phyloP scores from a whole-genome alignment of 768 basidiomycete species.

The Tulasnella sp. region DNA sequence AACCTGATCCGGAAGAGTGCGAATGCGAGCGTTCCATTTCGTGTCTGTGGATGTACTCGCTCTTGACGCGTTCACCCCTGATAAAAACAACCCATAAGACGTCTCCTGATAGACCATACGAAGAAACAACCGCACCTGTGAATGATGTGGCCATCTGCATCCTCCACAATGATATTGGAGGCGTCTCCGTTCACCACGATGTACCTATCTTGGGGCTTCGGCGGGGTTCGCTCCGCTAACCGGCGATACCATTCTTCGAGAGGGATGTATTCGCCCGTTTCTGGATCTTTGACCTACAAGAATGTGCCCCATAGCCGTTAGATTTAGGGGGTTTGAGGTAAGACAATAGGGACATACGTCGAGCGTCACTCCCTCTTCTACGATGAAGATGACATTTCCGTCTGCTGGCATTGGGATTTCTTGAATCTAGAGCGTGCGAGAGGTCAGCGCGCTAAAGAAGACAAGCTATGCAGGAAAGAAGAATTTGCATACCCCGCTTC shows the following conservation, averaged over 20 bases:
- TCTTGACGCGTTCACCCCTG: conserved; percentile 26
- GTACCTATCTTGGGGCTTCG: conserved; percentile 21
- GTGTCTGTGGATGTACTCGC: conserved; percentile 18
- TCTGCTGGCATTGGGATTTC: conserved; percentile 35
- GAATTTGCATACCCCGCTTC: conserved; percentile 24
- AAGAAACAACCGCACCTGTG: conserved; percentile 24
- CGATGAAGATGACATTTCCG: conserved; percentile 36
- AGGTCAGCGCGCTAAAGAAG: background rate
- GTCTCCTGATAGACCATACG: background rate
- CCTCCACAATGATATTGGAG: conserved; percentile 31
- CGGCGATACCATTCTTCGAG: conserved; percentile 35
- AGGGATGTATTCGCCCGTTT: conserved; percentile 36
- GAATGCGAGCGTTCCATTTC: conserved; percentile 22
- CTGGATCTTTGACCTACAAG: conserved; percentile 35
- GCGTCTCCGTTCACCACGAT: conserved; percentile 34
- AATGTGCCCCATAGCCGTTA: background rate
- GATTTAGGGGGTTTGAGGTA: background rate
- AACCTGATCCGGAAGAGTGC: conserved; percentile 21
- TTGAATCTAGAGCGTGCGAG: conserved; percentile 8
- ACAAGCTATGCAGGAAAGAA: background rate
- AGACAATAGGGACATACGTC: conserved; percentile 22
- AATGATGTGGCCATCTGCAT: conserved; percentile 15
- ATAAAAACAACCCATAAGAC: background rate
- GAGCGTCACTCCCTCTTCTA: conserved; percentile 36
- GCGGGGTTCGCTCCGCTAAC: conserved; percentile 7